Percentiles rank a stretch among this genome's conserved stretches.
These are phyloP conservation scores for Aspergillus piperis DNA, from an alignment of 2,329 filamentous ascomycete species.

Conservation along the genomic window DNA sequence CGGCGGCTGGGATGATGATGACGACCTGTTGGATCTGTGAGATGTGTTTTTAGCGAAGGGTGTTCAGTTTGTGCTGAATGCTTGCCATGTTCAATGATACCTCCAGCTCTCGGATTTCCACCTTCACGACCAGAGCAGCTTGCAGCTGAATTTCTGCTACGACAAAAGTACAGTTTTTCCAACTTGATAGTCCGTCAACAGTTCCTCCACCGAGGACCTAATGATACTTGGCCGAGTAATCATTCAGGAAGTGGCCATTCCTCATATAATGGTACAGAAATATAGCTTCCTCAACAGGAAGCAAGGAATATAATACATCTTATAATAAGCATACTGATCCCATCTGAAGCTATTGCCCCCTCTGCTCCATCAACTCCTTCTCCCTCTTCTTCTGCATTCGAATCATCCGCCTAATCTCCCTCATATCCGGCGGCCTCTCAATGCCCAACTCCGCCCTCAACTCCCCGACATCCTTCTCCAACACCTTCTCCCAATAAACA, in stretches of 20 bases:
- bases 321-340: neutral
- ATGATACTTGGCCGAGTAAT: neutral
- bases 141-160: neutral
- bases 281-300: neutral
- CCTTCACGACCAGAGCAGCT: neutral
- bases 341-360: neutral
- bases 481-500: slow-evolving; percentile 95
- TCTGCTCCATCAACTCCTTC: slow-evolving; percentile 50
- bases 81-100: slow-evolving; percentile 5
- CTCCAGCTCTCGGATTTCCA: neutral
- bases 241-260: neutral
- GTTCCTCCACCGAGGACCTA: neutral
- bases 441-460: slow-evolving; percentile 76
- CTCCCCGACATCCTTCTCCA: slow-evolving; percentile 79
- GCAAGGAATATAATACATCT: slow-evolving; percentile 12
- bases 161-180: neutral
- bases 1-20: slow-evolving; percentile 79
- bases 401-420: slow-evolving; percentile 71
- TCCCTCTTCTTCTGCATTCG: slow-evolving; percentile 68
- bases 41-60: slow-evolving; percentile 6
- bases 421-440: slow-evolving; percentile 83
- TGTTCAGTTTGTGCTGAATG: neutral
- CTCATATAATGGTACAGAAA: neutral
- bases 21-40: slow-evolving; percentile 48
- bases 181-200: neutral